A percentile compares a stretch with the other conserved stretches of the same genome.
phyloP scores from a whole-genome alignment of 176 grass and related monocot species.

The Oryza australiensis region DNA sequence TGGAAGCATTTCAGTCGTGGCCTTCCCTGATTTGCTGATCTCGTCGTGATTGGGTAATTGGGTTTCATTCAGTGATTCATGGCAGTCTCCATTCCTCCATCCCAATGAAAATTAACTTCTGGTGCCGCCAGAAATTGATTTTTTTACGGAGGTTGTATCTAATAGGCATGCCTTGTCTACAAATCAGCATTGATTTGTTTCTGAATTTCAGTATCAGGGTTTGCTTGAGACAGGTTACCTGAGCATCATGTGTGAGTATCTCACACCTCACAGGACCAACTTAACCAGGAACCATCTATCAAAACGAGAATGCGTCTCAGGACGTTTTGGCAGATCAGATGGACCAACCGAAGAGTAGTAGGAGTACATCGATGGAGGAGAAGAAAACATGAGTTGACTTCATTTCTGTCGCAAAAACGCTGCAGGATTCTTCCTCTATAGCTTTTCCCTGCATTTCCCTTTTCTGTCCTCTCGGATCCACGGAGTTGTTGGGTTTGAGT shows the following conservation, averaged over 20 bases:
- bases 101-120: no score
- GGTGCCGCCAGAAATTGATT: no score
- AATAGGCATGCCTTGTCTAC: not conserved
- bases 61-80: not conserved
- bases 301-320: not conserved
- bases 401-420: not conserved
- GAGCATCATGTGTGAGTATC: not conserved
- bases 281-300: not conserved
- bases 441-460: not conserved
- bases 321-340: not conserved
- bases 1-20: not conserved
- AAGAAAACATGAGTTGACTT: constrained; percentile 14
- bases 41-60: not conserved
- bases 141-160: no score
- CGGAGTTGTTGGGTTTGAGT: not conserved
- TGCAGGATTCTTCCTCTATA: not conserved
- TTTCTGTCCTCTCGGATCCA: not conserved
- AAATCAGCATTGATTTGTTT: not conserved
- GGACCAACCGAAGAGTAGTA: not conserved
- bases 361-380: not conserved
- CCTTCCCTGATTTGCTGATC: not conserved
- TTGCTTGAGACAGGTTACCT: not conserved
- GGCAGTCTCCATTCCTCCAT: not conserved
- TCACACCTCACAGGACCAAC: no score
- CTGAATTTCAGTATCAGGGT: not conserved